A percentile compares a stretch with the other conserved stretches of the same genome.
Evolutionary conservation across 179 eudicot genomes (phyloP).

Genomic region (Spinacia oleracea): DNA sequence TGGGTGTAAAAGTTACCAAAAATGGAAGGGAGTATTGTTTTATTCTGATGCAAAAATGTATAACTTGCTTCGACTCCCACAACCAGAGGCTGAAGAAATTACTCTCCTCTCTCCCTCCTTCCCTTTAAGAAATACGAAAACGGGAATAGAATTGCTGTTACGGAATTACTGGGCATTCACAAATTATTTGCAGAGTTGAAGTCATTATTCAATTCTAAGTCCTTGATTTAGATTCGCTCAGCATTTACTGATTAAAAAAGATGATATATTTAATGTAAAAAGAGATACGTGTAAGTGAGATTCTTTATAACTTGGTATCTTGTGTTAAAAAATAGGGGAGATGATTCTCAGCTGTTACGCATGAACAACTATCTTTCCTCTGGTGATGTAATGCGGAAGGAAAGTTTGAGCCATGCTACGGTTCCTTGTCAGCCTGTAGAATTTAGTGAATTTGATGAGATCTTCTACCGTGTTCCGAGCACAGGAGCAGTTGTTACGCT

Average conservation of each 20-base stretch:
- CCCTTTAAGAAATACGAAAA: not conserved
- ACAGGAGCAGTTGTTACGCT: conserved; percentile 82
- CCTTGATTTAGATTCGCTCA: not conserved
- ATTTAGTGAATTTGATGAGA: conserved; percentile 38
- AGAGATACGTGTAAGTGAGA: not conserved
- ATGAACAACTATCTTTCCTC: conserved; percentile 55
- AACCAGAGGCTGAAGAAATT: not conserved
- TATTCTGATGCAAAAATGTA: not conserved
- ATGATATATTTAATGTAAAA: not conserved
- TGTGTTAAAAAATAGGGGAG: conserved; percentile 50
- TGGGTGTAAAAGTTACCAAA: no score
- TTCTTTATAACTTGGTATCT: not conserved
- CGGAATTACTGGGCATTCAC: not conserved
- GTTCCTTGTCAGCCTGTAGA: conserved; percentile 71
- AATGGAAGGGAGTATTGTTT: no score
- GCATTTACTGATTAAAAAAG: not conserved
- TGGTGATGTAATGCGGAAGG: conserved; percentile 72
- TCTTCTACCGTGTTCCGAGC: conserved; percentile 62
- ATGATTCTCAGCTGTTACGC: conserved; percentile 40
- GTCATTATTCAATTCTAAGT: not conserved
- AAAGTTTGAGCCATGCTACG: conserved; percentile 62
- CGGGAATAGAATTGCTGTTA: not conserved
- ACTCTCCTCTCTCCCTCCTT: not conserved
- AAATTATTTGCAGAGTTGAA: not conserved
- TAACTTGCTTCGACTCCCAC: not conserved